Base-by-base conservation (phyloP, 345 rosid genomes). In the Eucalyptus paniculata region DNA sequence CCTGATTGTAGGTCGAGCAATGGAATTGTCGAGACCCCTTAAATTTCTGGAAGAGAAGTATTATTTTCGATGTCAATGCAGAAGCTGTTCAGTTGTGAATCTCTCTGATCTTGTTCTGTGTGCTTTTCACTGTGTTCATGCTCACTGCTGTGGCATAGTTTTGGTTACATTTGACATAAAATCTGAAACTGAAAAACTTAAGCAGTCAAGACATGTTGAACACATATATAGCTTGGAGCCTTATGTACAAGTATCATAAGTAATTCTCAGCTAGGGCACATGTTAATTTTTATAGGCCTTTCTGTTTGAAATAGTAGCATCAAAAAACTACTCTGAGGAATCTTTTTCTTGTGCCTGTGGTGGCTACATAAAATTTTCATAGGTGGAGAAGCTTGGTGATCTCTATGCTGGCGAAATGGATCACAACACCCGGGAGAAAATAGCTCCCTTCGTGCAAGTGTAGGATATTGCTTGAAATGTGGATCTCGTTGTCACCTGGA, bases 1-100 rank as follows among this genome's bases (percentile, higher is more conserved):
- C 18, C 10, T 67, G 11, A 77, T 67, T 67, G 77, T 34, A n/a
- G 77, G 77, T 67, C 8, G 98, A 98, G 69, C 94, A 95, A 91
- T 93, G 93, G 96, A 94, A 94, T 89, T 91, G 97, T 90, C 89
- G 90, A 91, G 95, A 94, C 90, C 97, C 98, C 90, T 92, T 86
- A 93, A 92, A 88, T 93, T 96, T 93, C 94, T 97, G 90, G 92
- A 94, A 91, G 96, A 95, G 88, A 94, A 93, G 86, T 97, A 97
- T 91, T 94, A 92, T 86, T 97, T 97, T 91, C 90, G n/a, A 89
- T 96, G 97, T 87, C 93, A 26, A 44, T 97, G 99, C 90, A 89
- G 87, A 89, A 94, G 98, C 87, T 97, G 97, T 92, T 94, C 96
- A 51, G 91, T 89, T 89, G 53, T 94, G 87, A 95, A 95, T 93